Base-by-base conservation (phyloP, 2,329 filamentous ascomycete species). In the Hypoxylon sp. region DNA sequence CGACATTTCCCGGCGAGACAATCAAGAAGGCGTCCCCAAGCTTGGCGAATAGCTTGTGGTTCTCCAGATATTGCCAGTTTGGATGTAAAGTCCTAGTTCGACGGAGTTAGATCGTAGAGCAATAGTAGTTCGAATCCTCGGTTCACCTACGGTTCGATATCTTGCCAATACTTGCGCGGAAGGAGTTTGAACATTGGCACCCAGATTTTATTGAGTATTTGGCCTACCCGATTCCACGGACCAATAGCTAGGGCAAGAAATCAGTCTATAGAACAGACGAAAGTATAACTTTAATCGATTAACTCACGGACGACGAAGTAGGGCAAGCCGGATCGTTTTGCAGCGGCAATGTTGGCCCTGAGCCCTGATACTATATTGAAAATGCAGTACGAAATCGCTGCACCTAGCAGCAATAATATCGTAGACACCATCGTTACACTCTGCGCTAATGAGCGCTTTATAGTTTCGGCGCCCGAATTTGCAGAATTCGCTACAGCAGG, bases 11-110 rank as follows among this genome's bases (percentile, higher is more conserved):
- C 0, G 91, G 89, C 0, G 88, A 85, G 6, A 90, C 90, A n/a
- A 89, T 73, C 6, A 93, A 71, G 72, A 93, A 90, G 11, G 86
- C 83, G 71, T 93, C 90, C 46, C 88, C 89, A 9, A 88, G 74
- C 14, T 84, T 81, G 28, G 85, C 80, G 74, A 90, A 93, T 14
- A 86, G 82, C 19, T 83, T 81, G 72, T 89, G 86, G 28, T 86
- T 84, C 11, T 82, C 76, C n/a, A 78, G 76, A 79, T 87, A 91
- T 6, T 82, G 76, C 84, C 88, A 91, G 72, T 92, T 87, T 1
- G 85, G 85, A n/a, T 81, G 75, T 69, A 91, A 52, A 30, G 74
- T 46, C n/a, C 74, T 75, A 36, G 70, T 86, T 79, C 46, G 87
- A 89, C 69, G 30, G 9, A 50, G 57, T 56, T 30, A 57, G 46